phyloP scores from a whole-genome alignment of 2,329 filamentous ascomycete genomes.

The Claviceps paspali region DNA sequence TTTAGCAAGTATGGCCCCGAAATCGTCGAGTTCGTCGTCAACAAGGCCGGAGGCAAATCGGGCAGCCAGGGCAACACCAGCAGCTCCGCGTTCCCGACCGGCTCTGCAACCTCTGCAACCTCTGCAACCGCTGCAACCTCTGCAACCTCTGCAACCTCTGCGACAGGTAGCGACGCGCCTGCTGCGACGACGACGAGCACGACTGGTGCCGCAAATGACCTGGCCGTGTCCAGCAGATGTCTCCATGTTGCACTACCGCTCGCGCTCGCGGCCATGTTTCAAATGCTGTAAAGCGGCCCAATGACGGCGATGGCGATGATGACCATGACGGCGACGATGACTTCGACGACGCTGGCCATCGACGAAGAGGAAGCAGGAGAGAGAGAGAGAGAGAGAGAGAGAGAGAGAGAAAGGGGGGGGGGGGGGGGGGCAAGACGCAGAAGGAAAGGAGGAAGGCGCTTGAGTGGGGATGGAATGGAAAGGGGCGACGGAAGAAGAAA shows the following conservation, averaged over 20 bases:
- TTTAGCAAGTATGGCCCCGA: slow-evolving; percentile 19
- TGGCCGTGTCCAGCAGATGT: not conserved
- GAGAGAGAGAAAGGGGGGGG: not conserved
- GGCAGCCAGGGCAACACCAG: not conserved
- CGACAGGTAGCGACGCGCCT: not conserved
- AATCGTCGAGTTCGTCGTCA: slow-evolving; percentile 20
- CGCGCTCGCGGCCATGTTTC: slow-evolving; percentile 1
- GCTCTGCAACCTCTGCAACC: too few species aligned
- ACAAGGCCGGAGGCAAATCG: slow-evolving; percentile 11
- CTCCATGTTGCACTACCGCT: slow-evolving; percentile 4
- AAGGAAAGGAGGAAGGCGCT: too few species aligned
- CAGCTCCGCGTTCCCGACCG: not conserved
- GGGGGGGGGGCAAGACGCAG: too few species aligned
- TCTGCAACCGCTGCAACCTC: too few species aligned
- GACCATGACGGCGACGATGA: not conserved
- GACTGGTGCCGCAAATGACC: not conserved
- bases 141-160: too few species aligned
- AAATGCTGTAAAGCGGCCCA: not conserved
- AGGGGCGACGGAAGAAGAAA: too few species aligned
- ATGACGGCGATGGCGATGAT: not conserved
- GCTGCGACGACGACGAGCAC: slow-evolving; percentile 2
- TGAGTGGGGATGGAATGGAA: too few species aligned
- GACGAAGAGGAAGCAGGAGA: not conserved
- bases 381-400: not conserved
- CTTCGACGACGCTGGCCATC: too few species aligned